Evolutionary conservation across 73 alveolate species (phyloP).

Genomic region (Paramecium octaurelia): DNA sequence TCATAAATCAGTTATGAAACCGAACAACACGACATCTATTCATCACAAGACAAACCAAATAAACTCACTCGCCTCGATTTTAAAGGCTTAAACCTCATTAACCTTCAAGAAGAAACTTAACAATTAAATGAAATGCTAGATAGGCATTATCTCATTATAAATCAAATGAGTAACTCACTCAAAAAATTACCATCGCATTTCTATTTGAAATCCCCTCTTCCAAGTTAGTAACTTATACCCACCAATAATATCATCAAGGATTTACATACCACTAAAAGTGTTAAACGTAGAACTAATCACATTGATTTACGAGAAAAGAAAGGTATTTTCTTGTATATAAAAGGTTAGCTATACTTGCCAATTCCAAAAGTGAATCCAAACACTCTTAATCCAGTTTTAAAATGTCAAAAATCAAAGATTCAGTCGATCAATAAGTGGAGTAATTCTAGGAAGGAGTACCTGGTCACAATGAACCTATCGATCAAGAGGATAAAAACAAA

Average conservation of each 20-base stretch:
- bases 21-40: slow-evolving; percentile 25
- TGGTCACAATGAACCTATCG: not conserved
- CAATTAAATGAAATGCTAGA: not conserved
- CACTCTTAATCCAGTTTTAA: not conserved
- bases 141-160: not conserved
- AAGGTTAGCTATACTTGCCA: not conserved
- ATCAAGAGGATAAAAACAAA: not conserved
- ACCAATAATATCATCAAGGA: not conserved
- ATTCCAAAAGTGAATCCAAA: slow-evolving; percentile 27
- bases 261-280: not conserved
- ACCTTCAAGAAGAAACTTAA: not conserved
- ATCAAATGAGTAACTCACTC: not conserved
- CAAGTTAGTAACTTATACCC: not conserved
- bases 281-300: slow-evolving; percentile 8
- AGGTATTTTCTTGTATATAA: not conserved
- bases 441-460: not conserved
- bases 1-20: slow-evolving; percentile 20
- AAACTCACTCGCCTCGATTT: not conserved
- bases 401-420: not conserved
- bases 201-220: not conserved
- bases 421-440: not conserved
- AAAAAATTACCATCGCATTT: not conserved
- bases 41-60: not conserved
- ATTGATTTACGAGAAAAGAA: not conserved
- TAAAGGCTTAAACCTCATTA: not conserved